phyloP scores from a whole-genome alignment of 169 alveolate species.

The Eimeria praecox region DNA sequence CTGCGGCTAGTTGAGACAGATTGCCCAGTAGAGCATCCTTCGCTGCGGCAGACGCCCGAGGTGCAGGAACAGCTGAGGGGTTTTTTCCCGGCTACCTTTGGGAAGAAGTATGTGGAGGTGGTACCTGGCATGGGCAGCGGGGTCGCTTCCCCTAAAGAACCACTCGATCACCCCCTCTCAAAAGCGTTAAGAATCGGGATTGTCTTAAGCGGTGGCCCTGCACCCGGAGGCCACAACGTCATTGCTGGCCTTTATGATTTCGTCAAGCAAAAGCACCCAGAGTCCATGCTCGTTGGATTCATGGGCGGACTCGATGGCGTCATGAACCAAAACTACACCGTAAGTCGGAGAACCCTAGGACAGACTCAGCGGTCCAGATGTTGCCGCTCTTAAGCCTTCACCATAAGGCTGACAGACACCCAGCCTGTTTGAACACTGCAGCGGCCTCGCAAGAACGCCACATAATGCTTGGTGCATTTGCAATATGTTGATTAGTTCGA shows the following conservation, averaged over 20 bases:
- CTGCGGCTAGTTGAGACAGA: slow-evolving; percentile 61
- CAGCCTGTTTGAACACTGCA: not conserved
- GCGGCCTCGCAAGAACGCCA: not conserved
- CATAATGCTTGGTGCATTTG: not conserved
- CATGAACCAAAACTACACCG: slow-evolving; percentile 76
- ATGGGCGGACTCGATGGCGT: slow-evolving; percentile 84
- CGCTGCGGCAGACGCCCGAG: slow-evolving; percentile 68
- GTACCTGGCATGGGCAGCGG: slow-evolving; percentile 73
- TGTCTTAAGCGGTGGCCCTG: slow-evolving; percentile 99
- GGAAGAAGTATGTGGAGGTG: slow-evolving; percentile 71
- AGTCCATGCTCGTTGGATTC: slow-evolving; percentile 81
- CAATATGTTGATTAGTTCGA: not conserved
- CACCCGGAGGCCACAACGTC: slow-evolving; percentile 99
- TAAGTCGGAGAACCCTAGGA: not conserved
- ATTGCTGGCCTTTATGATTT: slow-evolving; percentile 95
- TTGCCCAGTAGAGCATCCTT: slow-evolving; percentile 56
- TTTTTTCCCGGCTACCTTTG: slow-evolving; percentile 74
- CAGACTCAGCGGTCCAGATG: not conserved
- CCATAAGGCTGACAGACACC: not conserved
- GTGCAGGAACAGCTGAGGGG: slow-evolving; percentile 69
- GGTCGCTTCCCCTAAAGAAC: slow-evolving; percentile 57
- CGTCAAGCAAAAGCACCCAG: slow-evolving; percentile 74
- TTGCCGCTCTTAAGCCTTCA: not conserved
- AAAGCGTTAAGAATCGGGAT: slow-evolving; percentile 91
- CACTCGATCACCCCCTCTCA: slow-evolving; percentile 49